Conservation (phyloP, 768 basidiomycete species). For the Clathrus columnatus region DNA sequence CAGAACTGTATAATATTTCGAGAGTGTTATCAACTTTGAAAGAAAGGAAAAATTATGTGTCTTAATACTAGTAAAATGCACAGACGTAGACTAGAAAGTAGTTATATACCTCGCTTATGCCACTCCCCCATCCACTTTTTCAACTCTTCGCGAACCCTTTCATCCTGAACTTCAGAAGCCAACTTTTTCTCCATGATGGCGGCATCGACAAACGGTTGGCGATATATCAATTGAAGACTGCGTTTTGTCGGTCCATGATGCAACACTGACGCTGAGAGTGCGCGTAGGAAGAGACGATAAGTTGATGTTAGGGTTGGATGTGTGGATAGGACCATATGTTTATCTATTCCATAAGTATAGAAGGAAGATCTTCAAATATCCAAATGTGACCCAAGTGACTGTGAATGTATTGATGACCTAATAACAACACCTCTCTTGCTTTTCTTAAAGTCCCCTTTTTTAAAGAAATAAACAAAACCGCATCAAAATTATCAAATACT, state of each 20-base stretch:
- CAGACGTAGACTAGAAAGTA: background rate
- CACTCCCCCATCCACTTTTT: background rate
- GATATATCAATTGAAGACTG: background rate
- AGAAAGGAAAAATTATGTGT: slow-evolving; percentile 2
- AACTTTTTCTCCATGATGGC: background rate
- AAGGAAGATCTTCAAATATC: no score
- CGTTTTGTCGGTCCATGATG: background rate
- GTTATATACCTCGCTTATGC: background rate
- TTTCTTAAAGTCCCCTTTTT: no score
- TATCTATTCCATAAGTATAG: no score
- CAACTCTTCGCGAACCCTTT: background rate
- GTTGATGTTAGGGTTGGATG: no score
- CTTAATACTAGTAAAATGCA: background rate
- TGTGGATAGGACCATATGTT: no score
- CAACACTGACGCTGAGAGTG: background rate
- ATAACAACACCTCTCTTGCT: no score
- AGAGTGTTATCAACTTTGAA: slow-evolving; percentile 60
- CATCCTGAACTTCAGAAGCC: background rate
- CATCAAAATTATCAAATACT: no score
- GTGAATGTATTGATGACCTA: no score
- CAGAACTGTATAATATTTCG: slow-evolving; percentile 51
- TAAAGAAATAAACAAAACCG: no score
- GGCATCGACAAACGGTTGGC: background rate
- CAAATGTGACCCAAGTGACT: no score
- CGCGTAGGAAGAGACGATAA: background rate